These are phyloP conservation scores for Metahyphopichia silvanorum DNA, from an alignment of 805 yeast species.

Conservation along the genomic window DNA sequence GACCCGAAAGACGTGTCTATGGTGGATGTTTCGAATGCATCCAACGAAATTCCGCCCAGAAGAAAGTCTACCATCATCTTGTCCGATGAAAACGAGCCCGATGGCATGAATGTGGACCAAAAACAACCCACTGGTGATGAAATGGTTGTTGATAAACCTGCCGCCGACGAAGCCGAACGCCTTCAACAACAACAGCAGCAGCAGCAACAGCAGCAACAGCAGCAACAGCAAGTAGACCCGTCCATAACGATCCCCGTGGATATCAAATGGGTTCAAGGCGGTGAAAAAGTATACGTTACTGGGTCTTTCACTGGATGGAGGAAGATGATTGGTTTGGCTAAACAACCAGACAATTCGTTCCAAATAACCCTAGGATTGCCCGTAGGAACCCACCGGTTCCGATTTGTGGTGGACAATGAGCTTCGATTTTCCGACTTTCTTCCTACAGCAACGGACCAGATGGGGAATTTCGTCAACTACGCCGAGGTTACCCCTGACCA, in stretches of 20 bases:
- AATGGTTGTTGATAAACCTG: slow-evolving; percentile 16
- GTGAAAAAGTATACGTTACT: slow-evolving; percentile 89
- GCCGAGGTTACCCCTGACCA: slow-evolving; percentile 63
- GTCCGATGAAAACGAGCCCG: slow-evolving; percentile 63
- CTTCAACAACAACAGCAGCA: slow-evolving; percentile 6
- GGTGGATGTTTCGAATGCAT: slow-evolving; percentile 40
- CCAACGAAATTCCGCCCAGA: slow-evolving; percentile 32
- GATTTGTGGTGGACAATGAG: slow-evolving; percentile 93
- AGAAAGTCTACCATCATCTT: slow-evolving; percentile 71
- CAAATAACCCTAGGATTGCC: slow-evolving; percentile 75
- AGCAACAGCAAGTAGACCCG: slow-evolving; percentile 15
- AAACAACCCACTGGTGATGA: slow-evolving; percentile 15
- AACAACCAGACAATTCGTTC: slow-evolving; percentile 52
- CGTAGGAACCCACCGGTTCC: slow-evolving; percentile 87
- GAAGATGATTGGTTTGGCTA: slow-evolving; percentile 86
- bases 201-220: slow-evolving; percentile 7
- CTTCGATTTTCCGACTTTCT: slow-evolving; percentile 80
- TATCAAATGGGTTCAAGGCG: slow-evolving; percentile 95
- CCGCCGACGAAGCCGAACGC: slow-evolving; percentile 1
- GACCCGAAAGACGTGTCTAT: slow-evolving; percentile 36
- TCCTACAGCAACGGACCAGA: slow-evolving; percentile 96
- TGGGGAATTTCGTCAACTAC: slow-evolving; percentile 93
- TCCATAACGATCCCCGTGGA: slow-evolving; percentile 50
- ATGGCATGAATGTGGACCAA: slow-evolving; percentile 43
- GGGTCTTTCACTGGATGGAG: slow-evolving; percentile 99